phyloP scores from a whole-genome alignment of 164 flowering plant genomes.

The Nymphaea colorata region DNA sequence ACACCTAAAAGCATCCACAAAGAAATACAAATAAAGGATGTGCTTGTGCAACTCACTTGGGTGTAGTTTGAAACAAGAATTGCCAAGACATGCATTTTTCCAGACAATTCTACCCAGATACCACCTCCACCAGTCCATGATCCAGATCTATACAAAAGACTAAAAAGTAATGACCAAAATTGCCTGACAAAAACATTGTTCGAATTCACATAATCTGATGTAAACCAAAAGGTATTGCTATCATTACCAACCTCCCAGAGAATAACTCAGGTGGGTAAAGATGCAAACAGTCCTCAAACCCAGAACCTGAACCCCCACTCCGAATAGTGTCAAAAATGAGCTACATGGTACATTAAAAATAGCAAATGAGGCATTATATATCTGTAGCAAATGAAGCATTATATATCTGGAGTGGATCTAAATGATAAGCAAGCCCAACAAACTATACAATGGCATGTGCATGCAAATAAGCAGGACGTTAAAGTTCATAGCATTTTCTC shows the following conservation, averaged over 20 bases:
- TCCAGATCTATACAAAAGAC: slow-evolving; percentile 57
- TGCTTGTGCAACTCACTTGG: slow-evolving; percentile 37
- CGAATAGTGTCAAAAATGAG: slow-evolving; percentile 87
- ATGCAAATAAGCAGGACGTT: too few relatives aligned
- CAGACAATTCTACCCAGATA: slow-evolving; percentile 91
- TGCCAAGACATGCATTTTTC: slow-evolving; percentile 97
- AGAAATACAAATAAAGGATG: too few relatives aligned
- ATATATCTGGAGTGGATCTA: too few relatives aligned
- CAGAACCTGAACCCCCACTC: slow-evolving; percentile 76
- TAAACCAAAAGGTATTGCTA: slow-evolving; percentile 1
- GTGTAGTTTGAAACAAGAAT: slow-evolving; percentile 96
- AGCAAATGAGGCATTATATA: not conserved
- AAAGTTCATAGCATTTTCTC: too few relatives aligned
- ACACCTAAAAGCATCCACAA: too few relatives aligned
- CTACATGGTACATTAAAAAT: slow-evolving; percentile 25
- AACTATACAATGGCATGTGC: too few relatives aligned
- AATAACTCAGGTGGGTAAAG: slow-evolving; percentile 89
- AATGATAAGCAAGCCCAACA: too few relatives aligned
- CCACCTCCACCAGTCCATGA: slow-evolving; percentile 97
- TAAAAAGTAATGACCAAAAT: not conserved
- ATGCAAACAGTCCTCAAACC: slow-evolving; percentile 78
- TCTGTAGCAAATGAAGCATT: too few relatives aligned
- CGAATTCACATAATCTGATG: too few relatives aligned
- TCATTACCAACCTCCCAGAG: slow-evolving; percentile 57
- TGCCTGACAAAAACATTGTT: too few relatives aligned